These are phyloP conservation scores for Galerina marginata DNA, from an alignment of 768 basidiomycete genomes.

Conservation along the genomic window DNA sequence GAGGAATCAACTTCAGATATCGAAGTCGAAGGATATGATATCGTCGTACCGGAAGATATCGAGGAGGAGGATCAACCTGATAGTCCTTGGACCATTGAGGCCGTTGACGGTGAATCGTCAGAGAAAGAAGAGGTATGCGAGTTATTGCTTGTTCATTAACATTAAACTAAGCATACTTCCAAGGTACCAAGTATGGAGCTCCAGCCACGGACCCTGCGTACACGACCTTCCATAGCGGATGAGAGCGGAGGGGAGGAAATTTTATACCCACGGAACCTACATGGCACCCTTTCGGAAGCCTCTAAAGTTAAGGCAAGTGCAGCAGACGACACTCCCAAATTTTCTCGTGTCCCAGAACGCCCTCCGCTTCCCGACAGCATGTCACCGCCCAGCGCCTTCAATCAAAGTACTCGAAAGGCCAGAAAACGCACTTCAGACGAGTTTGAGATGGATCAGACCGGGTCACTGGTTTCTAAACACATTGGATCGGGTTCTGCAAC, in stretches of 20 bases:
- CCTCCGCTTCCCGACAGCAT: slow-evolving; percentile 32
- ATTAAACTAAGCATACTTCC: slow-evolving; percentile 13
- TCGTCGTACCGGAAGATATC: slow-evolving; percentile 42
- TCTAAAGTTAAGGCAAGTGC: slow-evolving; percentile 36
- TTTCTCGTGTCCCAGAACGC: slow-evolving; percentile 37
- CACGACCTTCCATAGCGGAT: slow-evolving; percentile 70
- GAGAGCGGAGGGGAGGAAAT: slow-evolving; percentile 94
- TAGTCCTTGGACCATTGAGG: slow-evolving; percentile 90
- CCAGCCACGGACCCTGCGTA: slow-evolving; percentile 56
- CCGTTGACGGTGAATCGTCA: slow-evolving; percentile 79
- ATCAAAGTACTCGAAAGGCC: slow-evolving; percentile 55
- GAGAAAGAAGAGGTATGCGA: slow-evolving; percentile 68
- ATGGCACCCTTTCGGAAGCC: slow-evolving; percentile 34
- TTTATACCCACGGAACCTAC: slow-evolving; percentile 74
- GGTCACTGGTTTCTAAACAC: slow-evolving; percentile 61
- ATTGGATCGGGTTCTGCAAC: slow-evolving; percentile 31
- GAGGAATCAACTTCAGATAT: slow-evolving; percentile 24
- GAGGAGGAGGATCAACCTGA: slow-evolving; percentile 68
- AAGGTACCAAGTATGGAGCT: slow-evolving; percentile 52
- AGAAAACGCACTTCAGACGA: slow-evolving; percentile 84
- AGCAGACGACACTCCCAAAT: slow-evolving; percentile 32
- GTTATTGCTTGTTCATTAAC: slow-evolving; percentile 7
- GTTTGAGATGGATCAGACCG: slow-evolving; percentile 79
- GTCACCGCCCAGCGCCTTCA: slow-evolving; percentile 74
- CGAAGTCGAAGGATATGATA: slow-evolving; percentile 48